Conservation (phyloP, 495 filamentous ascomycete species). For the Penicillium lagena region DNA sequence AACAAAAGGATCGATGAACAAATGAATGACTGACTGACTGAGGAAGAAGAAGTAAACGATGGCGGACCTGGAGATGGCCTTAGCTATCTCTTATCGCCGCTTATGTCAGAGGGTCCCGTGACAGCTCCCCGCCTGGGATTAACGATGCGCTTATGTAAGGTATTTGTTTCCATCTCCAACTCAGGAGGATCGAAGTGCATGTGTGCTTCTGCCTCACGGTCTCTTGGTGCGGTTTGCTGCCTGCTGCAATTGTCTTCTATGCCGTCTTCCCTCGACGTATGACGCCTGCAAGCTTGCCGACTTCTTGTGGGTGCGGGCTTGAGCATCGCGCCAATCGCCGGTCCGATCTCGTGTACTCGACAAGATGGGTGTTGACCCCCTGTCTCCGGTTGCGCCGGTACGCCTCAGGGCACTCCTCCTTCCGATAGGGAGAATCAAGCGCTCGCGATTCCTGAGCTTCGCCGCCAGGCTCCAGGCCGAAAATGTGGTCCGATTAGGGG, state of each 20-base stretch:
- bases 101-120: too few species aligned
- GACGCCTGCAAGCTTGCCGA: slow-evolving; percentile 14
- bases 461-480: slow-evolving; percentile 69
- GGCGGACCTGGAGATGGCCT: too few species aligned
- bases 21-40: too few species aligned
- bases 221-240: background rate
- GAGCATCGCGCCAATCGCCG: slow-evolving; percentile 22
- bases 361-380: slow-evolving; percentile 77
- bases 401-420: slow-evolving; percentile 77
- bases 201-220: background rate
- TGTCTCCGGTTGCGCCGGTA: slow-evolving; percentile 84
- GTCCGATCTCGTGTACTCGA: slow-evolving; percentile 10
- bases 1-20: too few species aligned
- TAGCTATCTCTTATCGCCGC: too few species aligned
- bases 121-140: too few species aligned
- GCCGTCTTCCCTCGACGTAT: slow-evolving; percentile 5
- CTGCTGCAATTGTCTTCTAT: too few species aligned
- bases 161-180: too few species aligned
- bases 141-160: too few species aligned
- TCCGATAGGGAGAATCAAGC: slow-evolving; percentile 79
- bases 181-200: too few species aligned
- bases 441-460: slow-evolving; percentile 73
- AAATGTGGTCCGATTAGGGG: slow-evolving; percentile 80
- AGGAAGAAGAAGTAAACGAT: too few species aligned
- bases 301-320: slow-evolving; percentile 29